Base-by-base conservation (phyloP, 345 rosid species). In the Raphanus sativus region DNA sequence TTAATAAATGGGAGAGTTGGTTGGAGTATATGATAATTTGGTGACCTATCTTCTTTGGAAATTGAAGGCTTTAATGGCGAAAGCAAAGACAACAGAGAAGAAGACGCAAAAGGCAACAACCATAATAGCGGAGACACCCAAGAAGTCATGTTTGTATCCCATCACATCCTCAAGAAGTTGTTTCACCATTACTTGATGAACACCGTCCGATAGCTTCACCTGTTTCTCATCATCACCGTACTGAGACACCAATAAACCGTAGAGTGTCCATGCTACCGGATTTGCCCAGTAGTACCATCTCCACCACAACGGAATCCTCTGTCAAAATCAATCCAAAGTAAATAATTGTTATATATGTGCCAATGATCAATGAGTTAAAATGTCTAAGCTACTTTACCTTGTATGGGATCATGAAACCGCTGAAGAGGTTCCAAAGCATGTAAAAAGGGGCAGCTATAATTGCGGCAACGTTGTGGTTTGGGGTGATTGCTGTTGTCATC, bases 271-370 rank as follows among this genome's bases (percentile, higher is more conserved):
- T 0, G 99, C 98, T 8, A 95, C 75, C 0, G 98, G 99, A 76
- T 95, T 92, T 67, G 94, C 99, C 99, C 97, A 95, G 78, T 92
- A 95, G 75, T 95, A 95, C 99, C 99, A 95, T 82, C 98, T 89
- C 99, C 98, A 91, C 94, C 93, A 95, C 56, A 88, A 65, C 0
- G 99, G 98, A 45, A 95, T 92, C 83, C 99, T 92, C 98, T 92
- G 98, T 42, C 59, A 56, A 40, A 11, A 40, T 10, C n/a, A 40
- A 40, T 40, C 48, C 48, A 40, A 40, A 40, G 48, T 33, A 33
- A 33, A 33, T 5, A 33, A 33, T 33, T 33, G 36, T 33, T 33
- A 33, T 33, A 33, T 33, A 33, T 5, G 8, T 33, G 36, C 36
- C 36, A 33, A 0, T 33, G 36, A 33, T 5, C 48, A 40, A 40